Percentiles rank a stretch among this genome's conserved stretches.
Evolutionary conservation across 768 basidiomycete species (phyloP).

Genomic region (Tremella mesenterica): DNA sequence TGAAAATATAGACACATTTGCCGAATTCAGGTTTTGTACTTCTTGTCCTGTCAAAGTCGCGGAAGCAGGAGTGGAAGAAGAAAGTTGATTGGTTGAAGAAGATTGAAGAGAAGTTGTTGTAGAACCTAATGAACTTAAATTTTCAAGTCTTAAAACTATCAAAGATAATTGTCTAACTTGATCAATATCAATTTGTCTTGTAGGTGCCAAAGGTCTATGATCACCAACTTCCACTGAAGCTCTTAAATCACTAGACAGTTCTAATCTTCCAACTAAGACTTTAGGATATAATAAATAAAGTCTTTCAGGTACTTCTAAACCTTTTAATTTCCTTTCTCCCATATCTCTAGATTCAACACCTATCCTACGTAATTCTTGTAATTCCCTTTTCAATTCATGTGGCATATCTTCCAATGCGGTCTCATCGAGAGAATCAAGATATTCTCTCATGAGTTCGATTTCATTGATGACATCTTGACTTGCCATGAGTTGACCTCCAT

Average conservation of each 20-base stretch:
- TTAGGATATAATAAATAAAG: slow-evolving; percentile 76
- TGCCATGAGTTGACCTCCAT: slow-evolving; percentile 89
- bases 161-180: slow-evolving; percentile 66
- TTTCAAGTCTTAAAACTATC: slow-evolving; percentile 70
- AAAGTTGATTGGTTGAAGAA: slow-evolving; percentile 6
- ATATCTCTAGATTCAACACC: slow-evolving; percentile 63
- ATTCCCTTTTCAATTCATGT: slow-evolving; percentile 45
- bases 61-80: background rate
- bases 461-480: slow-evolving; percentile 66
- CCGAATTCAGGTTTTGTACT: too few relatives aligned
- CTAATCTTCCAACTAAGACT: slow-evolving; percentile 62
- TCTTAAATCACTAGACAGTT: slow-evolving; percentile 45
- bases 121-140: slow-evolving; percentile 54
- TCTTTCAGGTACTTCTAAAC: slow-evolving; percentile 80
- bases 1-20: too few relatives aligned
- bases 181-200: slow-evolving; percentile 48
- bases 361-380: slow-evolving; percentile 67
- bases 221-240: slow-evolving; percentile 38
- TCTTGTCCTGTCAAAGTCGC: background rate
- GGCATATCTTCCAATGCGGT: slow-evolving; percentile 40
- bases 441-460: slow-evolving; percentile 52
- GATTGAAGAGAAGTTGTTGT: slow-evolving; percentile 48
- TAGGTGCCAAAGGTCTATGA: slow-evolving; percentile 8
- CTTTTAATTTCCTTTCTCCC: slow-evolving; percentile 88
- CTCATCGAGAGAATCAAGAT: slow-evolving; percentile 39